Conservation (phyloP, 2,329 filamentous ascomycete genomes). For the Aspergillus pseudoglaucus region DNA sequence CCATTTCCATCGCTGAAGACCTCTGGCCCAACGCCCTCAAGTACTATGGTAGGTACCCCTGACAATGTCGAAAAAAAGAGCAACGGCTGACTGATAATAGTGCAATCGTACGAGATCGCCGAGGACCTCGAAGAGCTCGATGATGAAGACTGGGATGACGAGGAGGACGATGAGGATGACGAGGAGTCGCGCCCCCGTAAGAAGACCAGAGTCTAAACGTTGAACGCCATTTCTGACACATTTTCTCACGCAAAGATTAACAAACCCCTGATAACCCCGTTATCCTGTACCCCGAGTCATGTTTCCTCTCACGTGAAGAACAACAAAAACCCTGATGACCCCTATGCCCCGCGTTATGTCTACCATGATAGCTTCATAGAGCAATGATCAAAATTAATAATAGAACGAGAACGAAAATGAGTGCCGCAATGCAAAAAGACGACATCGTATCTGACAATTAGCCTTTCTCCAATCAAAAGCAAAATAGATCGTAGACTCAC, state of each 20-base stretch:
- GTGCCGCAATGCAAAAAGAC: conserved; percentile 81
- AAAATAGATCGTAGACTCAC: no score
- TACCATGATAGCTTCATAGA: conserved; percentile 42
- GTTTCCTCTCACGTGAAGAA: not conserved
- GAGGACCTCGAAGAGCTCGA: conserved; percentile 58
- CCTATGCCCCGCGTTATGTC: conserved; percentile 5
- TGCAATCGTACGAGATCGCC: conserved; percentile 64
- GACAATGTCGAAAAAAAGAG: not conserved
- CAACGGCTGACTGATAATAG: conserved; percentile 40
- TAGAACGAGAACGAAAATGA: conserved; percentile 84
- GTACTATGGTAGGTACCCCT: conserved; percentile 69
- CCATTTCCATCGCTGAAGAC: conserved; percentile 75
- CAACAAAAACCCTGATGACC: not conserved
- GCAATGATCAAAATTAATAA: conserved; percentile 70
- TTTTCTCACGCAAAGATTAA: conserved; percentile 7
- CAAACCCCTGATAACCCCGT: not conserved
- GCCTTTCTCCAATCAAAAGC: no score
- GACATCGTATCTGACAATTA: conserved; percentile 67
- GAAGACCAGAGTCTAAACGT: conserved; percentile 31
- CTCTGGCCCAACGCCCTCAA: conserved; percentile 82
- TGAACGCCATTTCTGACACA: conserved; percentile 4
- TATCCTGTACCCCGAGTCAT: not conserved
- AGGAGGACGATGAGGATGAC: conserved; percentile 36
- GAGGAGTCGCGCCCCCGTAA: conserved; percentile 36
- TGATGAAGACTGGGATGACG: conserved; percentile 55